Evolutionary conservation across 1,139 yeast species (phyloP), one percentile per base, ranked within the genome.

Genomic region (Chernovozyma sophiae-reginae): DNA sequence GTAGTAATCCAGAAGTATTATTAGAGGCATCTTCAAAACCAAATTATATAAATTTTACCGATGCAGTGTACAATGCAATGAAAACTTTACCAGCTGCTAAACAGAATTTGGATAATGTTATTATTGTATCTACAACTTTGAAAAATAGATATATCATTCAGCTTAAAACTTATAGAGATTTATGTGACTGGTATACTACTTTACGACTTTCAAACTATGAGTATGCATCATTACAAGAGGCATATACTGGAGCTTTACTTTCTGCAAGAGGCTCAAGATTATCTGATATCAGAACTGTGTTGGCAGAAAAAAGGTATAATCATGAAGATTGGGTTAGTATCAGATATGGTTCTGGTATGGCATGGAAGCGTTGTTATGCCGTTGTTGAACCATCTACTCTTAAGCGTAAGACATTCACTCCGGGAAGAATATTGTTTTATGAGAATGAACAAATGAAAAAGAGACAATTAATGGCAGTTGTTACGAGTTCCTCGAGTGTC

Each of bases 291-390:
- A 75, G 86, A 41, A 84, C 94, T 8, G 72, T 92, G 29, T 68
- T 92, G 42, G 82, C 95, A 1, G 96, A 86, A 49, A 84, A 92
- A 23, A 78, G 92, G 51, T 86, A 81, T 54, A 80, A 78, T 43
- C 95, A 87, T 53, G 96, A 87, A 58, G 96, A 90, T 53, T 90
- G 96, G 97, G 89, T 86, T 27, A 77, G 90, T 58, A 95, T 92
- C 19, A 72, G 97, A 46, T 90, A 90, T 58, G 97, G 97, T 13
- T 78, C 94, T 14, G 98, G 98, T 25, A 87, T 87, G 95, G 96
- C 97, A 1, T 92, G 97, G 97, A 86, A 84, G 54, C 74, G 95
- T 44, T 90, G 96, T 55, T 92, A 77, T 68, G 92, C 95, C 1
- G 96, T 89, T n/a, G 77, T 90, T 39, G 87, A 90, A 43, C 97